Percentiles rank a stretch among this genome's conserved stretches.
Evolutionary conservation across 768 basidiomycete genomes (phyloP).

Genomic region (Suillus americanus): DNA sequence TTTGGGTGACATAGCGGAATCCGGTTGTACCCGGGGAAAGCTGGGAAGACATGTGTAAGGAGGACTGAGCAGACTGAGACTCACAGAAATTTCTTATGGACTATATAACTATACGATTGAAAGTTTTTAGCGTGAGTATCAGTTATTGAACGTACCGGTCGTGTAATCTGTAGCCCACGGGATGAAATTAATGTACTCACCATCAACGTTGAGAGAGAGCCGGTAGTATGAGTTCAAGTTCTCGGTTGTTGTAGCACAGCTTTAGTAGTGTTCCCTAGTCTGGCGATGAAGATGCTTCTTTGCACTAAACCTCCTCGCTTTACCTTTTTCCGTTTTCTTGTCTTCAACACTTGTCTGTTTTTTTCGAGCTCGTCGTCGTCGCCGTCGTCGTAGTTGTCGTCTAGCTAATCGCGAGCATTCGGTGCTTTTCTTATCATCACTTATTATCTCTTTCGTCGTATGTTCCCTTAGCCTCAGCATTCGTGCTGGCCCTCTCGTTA

Average conservation of each 20-base stretch:
- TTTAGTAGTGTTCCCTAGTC: conserved; percentile 3
- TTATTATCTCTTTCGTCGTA: conserved; percentile 21
- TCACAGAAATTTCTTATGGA: neutral
- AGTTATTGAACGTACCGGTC: neutral
- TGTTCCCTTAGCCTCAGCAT: conserved; percentile 16
- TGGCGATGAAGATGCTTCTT: neutral
- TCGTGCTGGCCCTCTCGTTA: conserved; percentile 18
- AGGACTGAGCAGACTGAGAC: neutral
- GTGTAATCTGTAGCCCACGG: neutral
- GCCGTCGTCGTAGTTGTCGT: neutral
- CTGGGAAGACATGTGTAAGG: neutral
- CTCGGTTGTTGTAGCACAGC: conserved; percentile 3
- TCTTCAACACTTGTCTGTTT: neutral
- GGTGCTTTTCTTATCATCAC: conserved; percentile 7
- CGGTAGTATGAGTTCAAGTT: too few relatives aligned
- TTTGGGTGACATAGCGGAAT: neutral
- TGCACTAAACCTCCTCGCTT: conserved; percentile 3
- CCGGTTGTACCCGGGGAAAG: neutral
- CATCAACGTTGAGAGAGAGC: neutral
- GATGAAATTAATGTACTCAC: neutral
- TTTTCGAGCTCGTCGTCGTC: neutral
- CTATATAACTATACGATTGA: neutral
- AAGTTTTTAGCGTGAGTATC: neutral
- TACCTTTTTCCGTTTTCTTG: conserved; percentile 1
- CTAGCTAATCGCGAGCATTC: neutral